Evolutionary conservation across 768 basidiomycete species (phyloP).

Genomic region (Tricholomella constricta): DNA sequence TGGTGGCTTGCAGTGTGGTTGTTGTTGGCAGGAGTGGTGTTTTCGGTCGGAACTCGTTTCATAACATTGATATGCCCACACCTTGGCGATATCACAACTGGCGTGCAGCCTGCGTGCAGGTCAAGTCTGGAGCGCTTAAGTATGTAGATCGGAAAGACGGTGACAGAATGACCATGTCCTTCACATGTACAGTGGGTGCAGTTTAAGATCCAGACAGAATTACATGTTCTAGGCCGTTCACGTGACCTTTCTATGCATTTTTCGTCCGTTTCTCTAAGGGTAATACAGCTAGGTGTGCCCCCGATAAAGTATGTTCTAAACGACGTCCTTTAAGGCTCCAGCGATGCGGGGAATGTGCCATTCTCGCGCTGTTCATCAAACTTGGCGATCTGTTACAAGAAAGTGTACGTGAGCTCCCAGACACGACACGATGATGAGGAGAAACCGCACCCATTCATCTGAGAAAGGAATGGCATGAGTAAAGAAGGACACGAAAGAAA

Average conservation of each 20-base stretch:
- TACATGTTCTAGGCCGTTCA: too few relatives aligned
- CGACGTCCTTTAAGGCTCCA: constrained; percentile 54
- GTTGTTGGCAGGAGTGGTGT: not conserved
- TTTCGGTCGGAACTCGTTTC: constrained; percentile 16
- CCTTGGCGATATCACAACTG: not conserved
- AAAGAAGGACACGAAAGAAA: constrained; percentile 1
- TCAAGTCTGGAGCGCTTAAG: too few relatives aligned
- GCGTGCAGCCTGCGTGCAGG: too few relatives aligned
- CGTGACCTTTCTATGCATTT: constrained; percentile 18
- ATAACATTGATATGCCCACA: not conserved
- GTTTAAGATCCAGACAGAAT: too few relatives aligned
- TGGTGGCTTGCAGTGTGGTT: constrained; percentile 25
- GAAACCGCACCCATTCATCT: constrained; percentile 87
- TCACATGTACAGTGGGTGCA: too few relatives aligned
- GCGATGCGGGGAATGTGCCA: constrained; percentile 89
- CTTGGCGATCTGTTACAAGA: constrained; percentile 62
- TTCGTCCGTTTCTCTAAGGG: constrained; percentile 3
- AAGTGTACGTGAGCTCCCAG: constrained; percentile 12
- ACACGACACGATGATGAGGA: not conserved
- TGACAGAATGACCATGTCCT: too few relatives aligned
- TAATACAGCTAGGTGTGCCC: not conserved
- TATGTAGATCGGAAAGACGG: not conserved
- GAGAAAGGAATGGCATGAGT: constrained; percentile 9
- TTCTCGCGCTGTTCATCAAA: constrained; percentile 96
- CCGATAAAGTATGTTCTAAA: constrained; percentile 3